These are phyloP conservation scores for Aurantiochytrium sp. DNA, from an alignment of 108 stramenopile species.

Conservation along the genomic window DNA sequence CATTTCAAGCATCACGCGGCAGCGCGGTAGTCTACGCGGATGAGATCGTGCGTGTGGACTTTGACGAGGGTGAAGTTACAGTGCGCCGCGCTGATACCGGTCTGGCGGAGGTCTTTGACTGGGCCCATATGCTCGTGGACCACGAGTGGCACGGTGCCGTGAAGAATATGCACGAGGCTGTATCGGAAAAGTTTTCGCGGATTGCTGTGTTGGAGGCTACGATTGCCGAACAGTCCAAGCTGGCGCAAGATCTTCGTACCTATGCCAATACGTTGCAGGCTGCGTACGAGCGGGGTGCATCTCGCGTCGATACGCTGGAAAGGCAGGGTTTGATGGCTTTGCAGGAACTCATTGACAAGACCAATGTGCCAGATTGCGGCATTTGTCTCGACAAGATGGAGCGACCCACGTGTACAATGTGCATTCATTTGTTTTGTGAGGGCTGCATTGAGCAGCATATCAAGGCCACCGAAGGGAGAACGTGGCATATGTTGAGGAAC, in stretches of 20 bases:
- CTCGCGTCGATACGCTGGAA: background rate
- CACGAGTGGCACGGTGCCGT: too few species aligned
- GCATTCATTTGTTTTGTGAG: conserved; percentile 33
- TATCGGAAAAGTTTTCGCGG: background rate
- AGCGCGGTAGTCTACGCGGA: background rate
- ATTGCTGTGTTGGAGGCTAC: background rate
- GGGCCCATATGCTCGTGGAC: background rate
- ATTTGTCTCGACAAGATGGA: background rate
- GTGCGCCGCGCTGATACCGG: background rate
- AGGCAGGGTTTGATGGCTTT: background rate
- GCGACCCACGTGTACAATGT: background rate
- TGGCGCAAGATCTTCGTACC: background rate
- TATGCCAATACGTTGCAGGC: background rate
- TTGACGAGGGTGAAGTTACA: background rate
- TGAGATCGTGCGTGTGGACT: background rate
- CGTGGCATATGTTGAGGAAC: background rate
- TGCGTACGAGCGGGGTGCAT: background rate
- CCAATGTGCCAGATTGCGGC: background rate
- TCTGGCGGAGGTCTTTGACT: background rate
- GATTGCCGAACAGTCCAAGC: background rate
- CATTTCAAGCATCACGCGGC: background rate
- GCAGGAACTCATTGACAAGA: background rate
- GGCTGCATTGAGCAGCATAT: conserved; percentile 30
- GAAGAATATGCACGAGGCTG: background rate
- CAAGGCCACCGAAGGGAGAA: background rate